Evolutionary conservation across 192 early-diverging fungal genomes (phyloP), one percentile per base, ranked within the genome.

Genomic region (Bifiguratus adelaidae): DNA sequence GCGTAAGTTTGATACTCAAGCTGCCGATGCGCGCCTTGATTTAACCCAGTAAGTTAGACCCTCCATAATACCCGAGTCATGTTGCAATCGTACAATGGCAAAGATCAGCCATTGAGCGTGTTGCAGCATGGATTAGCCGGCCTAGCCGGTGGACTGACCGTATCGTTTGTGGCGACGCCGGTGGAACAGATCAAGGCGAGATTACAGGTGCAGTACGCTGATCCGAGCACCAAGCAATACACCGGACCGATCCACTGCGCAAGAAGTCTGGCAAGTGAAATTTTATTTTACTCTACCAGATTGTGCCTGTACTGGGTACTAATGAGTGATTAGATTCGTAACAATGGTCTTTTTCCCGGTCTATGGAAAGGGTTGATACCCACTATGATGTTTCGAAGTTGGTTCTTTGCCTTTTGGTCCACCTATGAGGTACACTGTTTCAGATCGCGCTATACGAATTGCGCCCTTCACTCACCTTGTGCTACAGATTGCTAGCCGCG

Each of bases 241-340:
- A 59, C 53, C 4, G 92, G 95, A 2, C 92, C 91, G 0, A 71
- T 92, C 23, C 88, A 95, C 47, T 91, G 91, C 50, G 84, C 80
- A 7, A 64, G 72, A 16, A 72, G 89, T 58, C 42, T 91, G 50
- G 79, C 80, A 60, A 48, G 42, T 33, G 7, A 13, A 36, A 48
- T 22, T 19, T 33, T 33, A 33, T 33, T 33, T 33, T 33, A 33
- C 8, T 33, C 32, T 9, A 33, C 32, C 11, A 15, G 15, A 34
- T 34, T 34, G 32, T 34, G 15, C 15, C 11, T 34, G 11, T 15
- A 11, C 15, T 34, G 32, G 32, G 15, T 13, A 34, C 8, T 13
- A 34, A 34, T 11, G 15, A 13, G 32, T 34, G 32, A 13, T 34
- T 0, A 85, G 73, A 60, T 85, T 7, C 51, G 56, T 30, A 82